Conservation (phyloP, 2,329 filamentous ascomycete species). For the Aspergillus viridinutans region DNA sequence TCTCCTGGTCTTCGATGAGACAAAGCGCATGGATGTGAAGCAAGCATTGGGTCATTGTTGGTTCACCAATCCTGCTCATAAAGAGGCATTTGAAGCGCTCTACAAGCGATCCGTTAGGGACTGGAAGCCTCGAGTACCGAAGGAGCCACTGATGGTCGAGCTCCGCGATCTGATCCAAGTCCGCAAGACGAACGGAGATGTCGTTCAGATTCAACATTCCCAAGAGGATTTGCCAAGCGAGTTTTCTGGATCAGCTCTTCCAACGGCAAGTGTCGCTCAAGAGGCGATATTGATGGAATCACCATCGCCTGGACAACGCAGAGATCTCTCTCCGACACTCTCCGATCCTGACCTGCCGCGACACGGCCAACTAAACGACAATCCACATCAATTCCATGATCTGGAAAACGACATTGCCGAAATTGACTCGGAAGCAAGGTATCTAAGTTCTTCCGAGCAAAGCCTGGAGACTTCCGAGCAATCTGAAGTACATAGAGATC, state of each 20-base stretch:
- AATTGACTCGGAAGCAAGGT: not conserved
- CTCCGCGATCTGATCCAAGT: slow-evolving; percentile 2
- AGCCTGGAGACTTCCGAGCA: not conserved
- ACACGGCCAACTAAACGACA: not conserved
- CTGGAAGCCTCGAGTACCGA: slow-evolving; percentile 45
- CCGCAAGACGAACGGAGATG: not conserved
- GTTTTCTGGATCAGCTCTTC: not conserved
- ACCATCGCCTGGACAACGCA: not conserved
- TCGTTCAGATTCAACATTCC: not conserved
- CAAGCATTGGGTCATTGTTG: slow-evolving; percentile 53
- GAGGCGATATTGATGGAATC: not conserved
- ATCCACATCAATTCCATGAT: not conserved
- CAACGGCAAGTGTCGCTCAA: not conserved
- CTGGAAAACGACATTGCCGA: not conserved
- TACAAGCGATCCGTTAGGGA: slow-evolving; percentile 47
- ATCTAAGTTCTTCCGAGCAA: not conserved
- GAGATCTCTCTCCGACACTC: slow-evolving; percentile 16
- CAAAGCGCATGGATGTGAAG: slow-evolving; percentile 48
- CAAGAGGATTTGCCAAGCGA: too few relatives aligned
- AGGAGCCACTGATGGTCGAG: slow-evolving; percentile 8
- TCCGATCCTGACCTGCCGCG: slow-evolving; percentile 23
- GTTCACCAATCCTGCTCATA: slow-evolving; percentile 52
- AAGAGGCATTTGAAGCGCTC: slow-evolving; percentile 44
- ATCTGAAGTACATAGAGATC: not conserved
- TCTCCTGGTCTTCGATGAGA: slow-evolving; percentile 50